phyloP scores from a whole-genome alignment of 2,329 filamentous ascomycete species.

The Hypoxylon sp. region DNA sequence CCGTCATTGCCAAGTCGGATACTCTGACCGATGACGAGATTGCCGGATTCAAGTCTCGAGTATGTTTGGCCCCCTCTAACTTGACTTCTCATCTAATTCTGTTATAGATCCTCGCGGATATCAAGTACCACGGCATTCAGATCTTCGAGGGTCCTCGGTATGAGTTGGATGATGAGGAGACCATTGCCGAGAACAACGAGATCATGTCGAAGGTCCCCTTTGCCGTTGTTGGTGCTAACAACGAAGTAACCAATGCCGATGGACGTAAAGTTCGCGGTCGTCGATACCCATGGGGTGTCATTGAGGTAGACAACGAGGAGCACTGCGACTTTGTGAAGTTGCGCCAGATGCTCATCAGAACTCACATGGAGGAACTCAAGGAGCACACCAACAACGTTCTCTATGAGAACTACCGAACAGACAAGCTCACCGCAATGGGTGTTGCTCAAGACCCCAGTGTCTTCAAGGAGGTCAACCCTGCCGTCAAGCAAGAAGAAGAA shows the following conservation, averaged over 20 bases:
- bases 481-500: slow-evolving; percentile 99
- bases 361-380: slow-evolving; percentile 99
- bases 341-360: slow-evolving; percentile 99
- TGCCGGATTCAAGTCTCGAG: slow-evolving; percentile 92
- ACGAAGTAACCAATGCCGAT: slow-evolving; percentile 91
- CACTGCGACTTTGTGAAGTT: slow-evolving; percentile 99
- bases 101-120: slow-evolving; percentile 90
- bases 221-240: slow-evolving; percentile 96
- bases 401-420: slow-evolving; percentile 99
- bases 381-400: slow-evolving; percentile 99
- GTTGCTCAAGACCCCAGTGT: slow-evolving; percentile 98
- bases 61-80: slow-evolving; percentile 67
- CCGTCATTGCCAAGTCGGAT: slow-evolving; percentile 98
- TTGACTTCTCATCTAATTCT: slow-evolving; percentile 30
- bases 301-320: slow-evolving; percentile 99
- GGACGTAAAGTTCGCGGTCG: slow-evolving; percentile 96
- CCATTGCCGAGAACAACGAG: slow-evolving; percentile 99
- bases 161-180: slow-evolving; percentile 99
- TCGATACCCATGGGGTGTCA: slow-evolving; percentile 97
- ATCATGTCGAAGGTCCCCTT: slow-evolving; percentile 99
- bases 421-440: slow-evolving; percentile 99
- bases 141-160: slow-evolving; percentile 99
- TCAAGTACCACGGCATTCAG: slow-evolving; percentile 96
- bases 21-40: slow-evolving; percentile 98
- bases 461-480: slow-evolving; percentile 99